Evolutionary conservation across 768 basidiomycete genomes (phyloP), one percentile per base, ranked within the genome.

Genomic region (Mycena pura): DNA sequence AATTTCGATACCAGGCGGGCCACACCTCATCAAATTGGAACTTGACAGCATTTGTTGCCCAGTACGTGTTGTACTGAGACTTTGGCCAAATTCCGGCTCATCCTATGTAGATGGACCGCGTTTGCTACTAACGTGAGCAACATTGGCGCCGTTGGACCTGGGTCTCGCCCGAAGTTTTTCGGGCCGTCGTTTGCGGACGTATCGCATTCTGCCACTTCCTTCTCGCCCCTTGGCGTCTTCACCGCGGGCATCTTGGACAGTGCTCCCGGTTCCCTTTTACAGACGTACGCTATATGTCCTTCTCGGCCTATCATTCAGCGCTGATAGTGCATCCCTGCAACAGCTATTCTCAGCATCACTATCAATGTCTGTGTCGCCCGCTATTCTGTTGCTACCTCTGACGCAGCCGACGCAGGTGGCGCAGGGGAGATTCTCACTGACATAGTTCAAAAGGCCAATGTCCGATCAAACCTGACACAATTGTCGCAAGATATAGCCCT

Each of bases 261-360:
- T n/a, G 28, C 68, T 5, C 71, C 79, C 0, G 81, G 82, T 10
- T 63, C 70, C 29, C 63, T 75, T 1, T 77, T 83, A 52, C 69
- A 68, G 2, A 73, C 73, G 82, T 82, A 60, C 6, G 79, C n/a
- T 48, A 8, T 22, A 9, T 34, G 19, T 36, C 34, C n/a, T 36
- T 27, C 39, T 17, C 19, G 22, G 7, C 10, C 28, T 19, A 39
- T 31, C 52, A 34, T 6, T 58, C 17, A 28, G 13, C 25, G 8
- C 17, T 45, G 11, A 32, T 21, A n/a, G n/a, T n/a, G n/a, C 25
- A 13, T 32, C 28, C 19, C 27, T 56, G 11, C 44, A 25, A 29
- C 62, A 79, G 80, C n/a, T 77, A 81, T 49, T 82, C 82, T 15
- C 77, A 81, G 62, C 82, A 82, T 62, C 73, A 74, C 21, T 83